phyloP scores from a whole-genome alignment of 1,139 yeast genomes.

The Geotrichum cucujoidarum region DNA sequence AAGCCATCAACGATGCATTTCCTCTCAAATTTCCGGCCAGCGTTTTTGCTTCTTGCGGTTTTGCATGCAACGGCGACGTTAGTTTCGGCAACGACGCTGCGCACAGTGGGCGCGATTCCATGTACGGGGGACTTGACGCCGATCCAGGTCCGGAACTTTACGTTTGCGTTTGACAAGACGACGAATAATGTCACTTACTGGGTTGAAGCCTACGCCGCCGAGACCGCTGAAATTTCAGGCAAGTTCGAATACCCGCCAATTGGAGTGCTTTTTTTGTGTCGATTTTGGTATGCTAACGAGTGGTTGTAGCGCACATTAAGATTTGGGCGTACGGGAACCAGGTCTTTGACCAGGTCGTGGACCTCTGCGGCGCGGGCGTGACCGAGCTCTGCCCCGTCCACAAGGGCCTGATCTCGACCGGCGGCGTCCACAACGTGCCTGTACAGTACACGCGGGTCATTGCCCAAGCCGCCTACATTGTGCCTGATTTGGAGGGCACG shows the following conservation, averaged over 20 bases:
- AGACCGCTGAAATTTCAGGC: slow-evolving; percentile 23
- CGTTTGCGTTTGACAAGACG: slow-evolving; percentile 20
- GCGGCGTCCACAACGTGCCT: slow-evolving; percentile 32
- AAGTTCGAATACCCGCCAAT: slow-evolving; percentile 1
- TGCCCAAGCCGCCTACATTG: slow-evolving; percentile 30
- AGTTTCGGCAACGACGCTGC: slow-evolving; percentile 16
- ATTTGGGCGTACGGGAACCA: slow-evolving; percentile 32
- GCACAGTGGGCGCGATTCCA: slow-evolving; percentile 23
- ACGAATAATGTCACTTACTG: slow-evolving; percentile 26
- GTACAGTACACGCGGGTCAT: slow-evolving; percentile 27
- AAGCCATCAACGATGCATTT: no score
- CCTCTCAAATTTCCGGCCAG: no score
- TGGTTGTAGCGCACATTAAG: slow-evolving; percentile 23
- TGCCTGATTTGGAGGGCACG: slow-evolving; percentile 35
- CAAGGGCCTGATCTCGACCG: slow-evolving; percentile 25
- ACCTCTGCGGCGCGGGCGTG: slow-evolving; percentile 31
- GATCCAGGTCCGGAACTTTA: slow-evolving; percentile 23
- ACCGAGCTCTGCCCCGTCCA: slow-evolving; percentile 33
- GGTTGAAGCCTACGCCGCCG: slow-evolving; percentile 25
- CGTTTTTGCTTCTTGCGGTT: no score
- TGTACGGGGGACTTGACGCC: slow-evolving; percentile 18
- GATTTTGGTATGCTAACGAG: no score
- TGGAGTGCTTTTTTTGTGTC: slow-evolving; percentile 1
- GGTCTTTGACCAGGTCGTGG: slow-evolving; percentile 28
- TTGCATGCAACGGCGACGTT: no score